These are phyloP conservation scores for Glaciozyma martinii DNA, from an alignment of 768 basidiomycete genomes.

Conservation along the genomic window DNA sequence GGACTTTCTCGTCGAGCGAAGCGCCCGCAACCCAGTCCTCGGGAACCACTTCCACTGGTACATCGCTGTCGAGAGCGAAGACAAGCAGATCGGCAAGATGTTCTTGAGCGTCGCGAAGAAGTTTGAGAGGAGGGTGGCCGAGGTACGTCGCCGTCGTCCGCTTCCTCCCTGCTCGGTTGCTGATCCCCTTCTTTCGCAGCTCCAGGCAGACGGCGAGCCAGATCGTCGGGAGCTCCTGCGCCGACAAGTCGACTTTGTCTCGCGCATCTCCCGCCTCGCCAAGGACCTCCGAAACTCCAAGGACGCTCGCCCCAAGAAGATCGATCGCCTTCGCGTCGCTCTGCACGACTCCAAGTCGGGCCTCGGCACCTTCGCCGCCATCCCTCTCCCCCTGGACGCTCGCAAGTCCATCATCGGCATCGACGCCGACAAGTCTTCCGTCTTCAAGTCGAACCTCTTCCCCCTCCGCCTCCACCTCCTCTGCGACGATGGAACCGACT, in stretches of 20 bases:
- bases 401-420: conserved; percentile 73
- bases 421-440: conserved; percentile 79
- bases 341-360: conserved; percentile 73
- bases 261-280: conserved; percentile 73
- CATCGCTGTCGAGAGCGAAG: conserved; percentile 84
- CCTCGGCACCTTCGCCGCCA: conserved; percentile 62
- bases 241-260: conserved; percentile 83
- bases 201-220: conserved; percentile 49
- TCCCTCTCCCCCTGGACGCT: conserved; percentile 89
- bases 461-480: conserved; percentile 86
- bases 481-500: conserved; percentile 54
- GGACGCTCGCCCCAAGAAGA: conserved; percentile 91
- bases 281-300: conserved; percentile 80
- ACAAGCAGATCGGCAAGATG: conserved; percentile 80
- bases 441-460: conserved; percentile 95
- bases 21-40: conserved; percentile 69
- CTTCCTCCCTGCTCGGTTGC: too few species aligned
- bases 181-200: not conserved
- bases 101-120: conserved; percentile 83
- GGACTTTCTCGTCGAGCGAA: conserved; percentile 79
- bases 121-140: conserved; percentile 77
- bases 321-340: conserved; percentile 80
- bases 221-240: conserved; percentile 78
- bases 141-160: conserved; percentile 47
- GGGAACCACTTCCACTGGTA: conserved; percentile 97